Evolutionary conservation across 805 yeast species (phyloP).

Genomic region (Candida adriatica): DNA sequence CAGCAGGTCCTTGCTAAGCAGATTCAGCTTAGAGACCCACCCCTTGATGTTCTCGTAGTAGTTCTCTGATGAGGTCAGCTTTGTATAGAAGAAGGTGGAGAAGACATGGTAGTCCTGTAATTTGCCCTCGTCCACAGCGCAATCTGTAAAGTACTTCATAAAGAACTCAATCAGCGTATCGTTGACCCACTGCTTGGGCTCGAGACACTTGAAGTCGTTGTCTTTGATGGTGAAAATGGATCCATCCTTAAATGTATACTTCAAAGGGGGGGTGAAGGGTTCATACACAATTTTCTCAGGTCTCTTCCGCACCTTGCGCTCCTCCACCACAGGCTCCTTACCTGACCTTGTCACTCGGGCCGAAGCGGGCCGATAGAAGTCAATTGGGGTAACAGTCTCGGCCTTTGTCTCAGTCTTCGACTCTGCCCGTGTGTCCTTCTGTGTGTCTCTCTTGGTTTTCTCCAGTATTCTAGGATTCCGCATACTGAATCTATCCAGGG

Average conservation of each 20-base stretch:
- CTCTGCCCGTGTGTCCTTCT: no score
- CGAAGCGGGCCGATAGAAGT: no score
- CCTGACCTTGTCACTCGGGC: no score
- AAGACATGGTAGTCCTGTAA: constrained; percentile 46
- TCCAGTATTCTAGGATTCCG: no score
- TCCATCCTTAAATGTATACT: constrained; percentile 46
- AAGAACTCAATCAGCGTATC: constrained; percentile 86
- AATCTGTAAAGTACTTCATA: constrained; percentile 51
- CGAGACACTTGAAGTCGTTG: constrained; percentile 72
- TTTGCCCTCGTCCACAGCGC: constrained; percentile 31
- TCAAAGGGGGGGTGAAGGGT: constrained; percentile 36
- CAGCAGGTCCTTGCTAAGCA: constrained; percentile 50
- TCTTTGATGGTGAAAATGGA: constrained; percentile 50
- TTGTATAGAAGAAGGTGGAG: constrained; percentile 79
- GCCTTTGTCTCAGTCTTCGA: no score
- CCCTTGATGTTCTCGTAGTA: constrained; percentile 60
- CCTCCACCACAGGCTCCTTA: no score
- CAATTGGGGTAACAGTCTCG: no score
- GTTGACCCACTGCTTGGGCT: constrained; percentile 81
- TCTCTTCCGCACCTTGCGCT: no score
- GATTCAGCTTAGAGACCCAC: constrained; percentile 72
- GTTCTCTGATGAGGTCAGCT: constrained; percentile 37
- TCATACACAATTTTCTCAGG: no score
- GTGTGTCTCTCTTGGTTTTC: no score
- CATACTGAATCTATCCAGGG: no score